A percentile compares a stretch with the other conserved stretches of the same genome.
phyloP scores from a whole-genome alignment of 768 basidiomycete species.

The Jaapia argillacea region DNA sequence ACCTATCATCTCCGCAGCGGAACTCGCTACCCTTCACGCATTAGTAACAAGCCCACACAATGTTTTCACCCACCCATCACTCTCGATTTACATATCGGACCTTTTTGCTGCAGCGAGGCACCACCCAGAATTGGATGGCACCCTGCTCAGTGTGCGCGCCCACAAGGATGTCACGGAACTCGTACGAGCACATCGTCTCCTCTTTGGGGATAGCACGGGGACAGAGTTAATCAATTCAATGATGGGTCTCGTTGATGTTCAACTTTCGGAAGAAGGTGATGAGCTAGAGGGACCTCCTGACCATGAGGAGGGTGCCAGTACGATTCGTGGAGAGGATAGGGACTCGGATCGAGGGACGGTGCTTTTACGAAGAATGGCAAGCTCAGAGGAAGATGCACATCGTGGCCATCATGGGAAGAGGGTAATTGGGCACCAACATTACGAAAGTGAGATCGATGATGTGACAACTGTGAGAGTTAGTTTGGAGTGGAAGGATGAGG shows the following conservation, averaged over 20 bases:
- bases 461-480: constrained; percentile 8
- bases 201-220: constrained; percentile 52
- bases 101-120: constrained; percentile 69
- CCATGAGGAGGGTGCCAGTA: background rate
- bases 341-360: too few species aligned
- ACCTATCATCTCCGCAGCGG: constrained; percentile 20
- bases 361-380: too few species aligned
- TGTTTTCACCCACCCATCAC: constrained; percentile 37
- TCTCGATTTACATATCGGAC: constrained; percentile 61
- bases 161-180: constrained; percentile 60
- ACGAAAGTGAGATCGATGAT: constrained; percentile 11
- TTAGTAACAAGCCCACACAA: constrained; percentile 13
- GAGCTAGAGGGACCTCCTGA: background rate
- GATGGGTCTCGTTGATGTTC: too few species aligned
- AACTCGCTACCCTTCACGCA: constrained; percentile 18
- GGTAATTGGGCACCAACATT: too few species aligned
- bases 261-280: background rate
- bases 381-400: too few species aligned
- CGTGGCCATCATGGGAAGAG: too few species aligned
- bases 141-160: constrained; percentile 51
- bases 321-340: background rate
- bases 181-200: constrained; percentile 52
- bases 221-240: constrained; percentile 43
- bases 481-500: background rate
- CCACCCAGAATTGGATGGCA: constrained; percentile 58